Evolutionary conservation across 2,329 filamentous ascomycete species (phyloP).

Genomic region (Penicillium sp.): DNA sequence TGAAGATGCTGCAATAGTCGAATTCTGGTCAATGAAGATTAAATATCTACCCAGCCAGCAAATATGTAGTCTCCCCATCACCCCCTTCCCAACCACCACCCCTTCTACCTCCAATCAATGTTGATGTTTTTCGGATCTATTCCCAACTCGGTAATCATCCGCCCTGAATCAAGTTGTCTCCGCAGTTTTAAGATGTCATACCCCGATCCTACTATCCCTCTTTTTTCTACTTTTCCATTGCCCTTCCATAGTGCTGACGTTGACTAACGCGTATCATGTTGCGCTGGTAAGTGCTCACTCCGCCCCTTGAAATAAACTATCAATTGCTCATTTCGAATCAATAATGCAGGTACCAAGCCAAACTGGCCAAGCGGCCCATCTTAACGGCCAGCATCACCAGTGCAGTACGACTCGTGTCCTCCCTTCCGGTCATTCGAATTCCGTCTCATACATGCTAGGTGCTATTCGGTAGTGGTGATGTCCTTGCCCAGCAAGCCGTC

Average conservation of each 20-base stretch:
- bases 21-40: too few relatives aligned
- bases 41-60: too few relatives aligned
- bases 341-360: constrained; percentile 76
- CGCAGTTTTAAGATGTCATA: constrained; percentile 23
- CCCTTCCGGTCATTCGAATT: background rate
- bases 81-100: too few relatives aligned
- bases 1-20: too few relatives aligned
- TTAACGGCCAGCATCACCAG: constrained; percentile 89
- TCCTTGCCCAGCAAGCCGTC: constrained; percentile 83
- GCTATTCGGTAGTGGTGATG: constrained; percentile 87
- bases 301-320: background rate
- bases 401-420: constrained; percentile 46
- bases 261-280: constrained; percentile 26
- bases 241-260: background rate
- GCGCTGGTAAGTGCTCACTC: constrained; percentile 29
- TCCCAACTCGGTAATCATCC: constrained; percentile 1
- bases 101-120: too few relatives aligned
- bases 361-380: constrained; percentile 71
- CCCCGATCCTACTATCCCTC: constrained; percentile 1
- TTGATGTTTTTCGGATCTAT: too few relatives aligned
- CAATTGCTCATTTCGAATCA: background rate
- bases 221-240: constrained; percentile 2
- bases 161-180: constrained; percentile 12
- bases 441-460: constrained; percentile 45
- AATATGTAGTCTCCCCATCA: too few relatives aligned